These are phyloP conservation scores for Perilla frutescens DNA, from an alignment of 257 asterid genomes.

Conservation along the genomic window DNA sequence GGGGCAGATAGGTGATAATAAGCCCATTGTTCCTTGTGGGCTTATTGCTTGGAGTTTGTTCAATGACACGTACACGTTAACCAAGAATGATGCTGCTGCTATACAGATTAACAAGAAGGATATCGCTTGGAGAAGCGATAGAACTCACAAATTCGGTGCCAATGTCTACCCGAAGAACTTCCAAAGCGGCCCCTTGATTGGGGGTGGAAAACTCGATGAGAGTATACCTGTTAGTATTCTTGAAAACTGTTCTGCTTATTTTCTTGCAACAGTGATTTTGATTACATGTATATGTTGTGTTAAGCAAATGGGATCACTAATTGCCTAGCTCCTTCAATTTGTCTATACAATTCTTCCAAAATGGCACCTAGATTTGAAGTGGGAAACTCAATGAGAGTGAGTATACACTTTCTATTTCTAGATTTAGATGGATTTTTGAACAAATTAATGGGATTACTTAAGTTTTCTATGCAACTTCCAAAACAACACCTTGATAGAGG, in stretches of 20 bases:
- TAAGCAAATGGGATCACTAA: no score
- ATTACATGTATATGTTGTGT: no score
- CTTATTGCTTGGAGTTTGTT: slow-evolving; percentile 93
- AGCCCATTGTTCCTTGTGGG: slow-evolving; percentile 85
- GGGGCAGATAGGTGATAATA: slow-evolving; percentile 30
- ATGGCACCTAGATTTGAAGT: no score
- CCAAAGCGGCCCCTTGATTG: slow-evolving; percentile 64
- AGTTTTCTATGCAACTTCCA: no score
- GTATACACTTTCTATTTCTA: no score
- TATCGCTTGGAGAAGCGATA: slow-evolving; percentile 82
- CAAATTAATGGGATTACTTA: no score
- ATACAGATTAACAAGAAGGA: slow-evolving; percentile 62
- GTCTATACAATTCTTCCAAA: no score
- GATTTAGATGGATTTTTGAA: no score
- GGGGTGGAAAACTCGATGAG: slow-evolving; percentile 71
- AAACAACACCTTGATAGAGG: no score
- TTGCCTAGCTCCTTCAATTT: no score
- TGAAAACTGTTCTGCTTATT: neutral
- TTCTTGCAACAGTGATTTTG: no score
- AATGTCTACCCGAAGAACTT: slow-evolving; percentile 78
- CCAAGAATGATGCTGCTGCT: slow-evolving; percentile 34
- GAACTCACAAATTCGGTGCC: slow-evolving; percentile 61
- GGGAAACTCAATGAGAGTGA: no score
- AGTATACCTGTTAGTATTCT: slow-evolving; percentile 69
- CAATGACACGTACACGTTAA: slow-evolving; percentile 70